These are phyloP conservation scores for Panellus pusillus DNA, from an alignment of 768 basidiomycete species.

Conservation along the genomic window DNA sequence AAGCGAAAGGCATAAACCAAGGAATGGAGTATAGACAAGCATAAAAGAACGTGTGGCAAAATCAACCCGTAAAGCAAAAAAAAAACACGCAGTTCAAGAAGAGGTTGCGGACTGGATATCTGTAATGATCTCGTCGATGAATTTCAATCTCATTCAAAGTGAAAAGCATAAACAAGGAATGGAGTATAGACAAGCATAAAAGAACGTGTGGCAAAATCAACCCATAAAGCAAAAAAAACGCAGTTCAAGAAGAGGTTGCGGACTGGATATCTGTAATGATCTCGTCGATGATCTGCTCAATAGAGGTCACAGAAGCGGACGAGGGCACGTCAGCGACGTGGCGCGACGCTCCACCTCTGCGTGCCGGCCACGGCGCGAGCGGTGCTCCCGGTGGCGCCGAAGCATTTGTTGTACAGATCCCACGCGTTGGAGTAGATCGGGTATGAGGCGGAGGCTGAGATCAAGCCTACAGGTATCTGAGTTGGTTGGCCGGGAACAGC, in stretches of 20 bases:
- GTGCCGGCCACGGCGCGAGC: not conserved
- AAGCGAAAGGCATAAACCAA: too few relatives aligned
- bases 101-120: too few relatives aligned
- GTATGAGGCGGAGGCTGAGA: not conserved
- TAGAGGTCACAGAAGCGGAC: not conserved
- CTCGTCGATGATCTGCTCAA: conserved; percentile 16
- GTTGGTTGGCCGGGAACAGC: not conserved
- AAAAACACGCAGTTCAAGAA: too few relatives aligned
- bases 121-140: conserved; percentile 7
- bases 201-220: too few relatives aligned
- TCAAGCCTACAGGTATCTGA: not conserved
- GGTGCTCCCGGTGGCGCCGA: not conserved
- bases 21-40: too few relatives aligned
- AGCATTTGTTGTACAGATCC: conserved; percentile 14
- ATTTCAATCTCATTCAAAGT: too few relatives aligned
- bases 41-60: too few relatives aligned
- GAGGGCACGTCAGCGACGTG: conserved; percentile 6
- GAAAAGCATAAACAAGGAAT: too few relatives aligned
- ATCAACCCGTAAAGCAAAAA: too few relatives aligned
- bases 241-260: too few relatives aligned
- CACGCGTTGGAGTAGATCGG: conserved; percentile 5
- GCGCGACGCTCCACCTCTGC: not conserved
- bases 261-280: not conserved
- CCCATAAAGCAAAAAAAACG: too few relatives aligned
- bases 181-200: too few relatives aligned